Conservation (phyloP, 1,139 yeast species). For the Nakaseomyces kungkrabaensis region DNA sequence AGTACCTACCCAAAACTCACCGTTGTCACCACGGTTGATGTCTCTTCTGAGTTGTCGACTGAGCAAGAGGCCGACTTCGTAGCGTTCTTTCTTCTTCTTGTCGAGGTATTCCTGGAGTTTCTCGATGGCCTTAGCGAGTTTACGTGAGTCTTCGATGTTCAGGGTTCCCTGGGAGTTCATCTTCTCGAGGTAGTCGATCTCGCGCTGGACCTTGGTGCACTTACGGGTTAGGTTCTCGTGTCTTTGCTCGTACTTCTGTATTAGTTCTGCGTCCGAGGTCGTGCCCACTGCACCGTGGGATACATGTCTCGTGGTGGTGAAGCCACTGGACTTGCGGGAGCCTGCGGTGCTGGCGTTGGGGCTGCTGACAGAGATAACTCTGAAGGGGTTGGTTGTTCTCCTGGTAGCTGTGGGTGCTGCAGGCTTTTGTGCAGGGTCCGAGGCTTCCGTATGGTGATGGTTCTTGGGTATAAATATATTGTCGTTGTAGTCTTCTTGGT, state of each 20-base stretch:
- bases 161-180: constrained; percentile 30
- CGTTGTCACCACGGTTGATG: constrained; percentile 34
- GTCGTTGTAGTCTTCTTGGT: not conserved
- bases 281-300: not conserved
- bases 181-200: constrained; percentile 29
- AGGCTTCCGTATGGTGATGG: not conserved
- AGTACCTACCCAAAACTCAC: constrained; percentile 29
- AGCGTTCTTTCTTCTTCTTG: constrained; percentile 33
- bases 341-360: constrained; percentile 8
- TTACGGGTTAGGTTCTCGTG: constrained; percentile 25
- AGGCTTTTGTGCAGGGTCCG: not conserved
- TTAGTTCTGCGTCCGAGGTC: constrained; percentile 6
- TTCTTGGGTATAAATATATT: constrained; percentile 12
- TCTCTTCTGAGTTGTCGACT: constrained; percentile 33
- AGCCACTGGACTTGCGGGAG: constrained; percentile 9
- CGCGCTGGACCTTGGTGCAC: constrained; percentile 30
- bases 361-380: constrained; percentile 26
- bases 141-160: constrained; percentile 31
- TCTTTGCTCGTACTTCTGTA: constrained; percentile 15
- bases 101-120: constrained; percentile 33
- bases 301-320: constrained; percentile 2
- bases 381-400: constrained; percentile 23
- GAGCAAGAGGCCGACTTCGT: constrained; percentile 33
- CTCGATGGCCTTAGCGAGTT: constrained; percentile 30
- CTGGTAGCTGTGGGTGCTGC: not conserved